Evolutionary conservation across 2,329 filamentous ascomycete genomes (phyloP), one percentile per base, ranked within the genome.

Genomic region (Sclerotinia subarctica): DNA sequence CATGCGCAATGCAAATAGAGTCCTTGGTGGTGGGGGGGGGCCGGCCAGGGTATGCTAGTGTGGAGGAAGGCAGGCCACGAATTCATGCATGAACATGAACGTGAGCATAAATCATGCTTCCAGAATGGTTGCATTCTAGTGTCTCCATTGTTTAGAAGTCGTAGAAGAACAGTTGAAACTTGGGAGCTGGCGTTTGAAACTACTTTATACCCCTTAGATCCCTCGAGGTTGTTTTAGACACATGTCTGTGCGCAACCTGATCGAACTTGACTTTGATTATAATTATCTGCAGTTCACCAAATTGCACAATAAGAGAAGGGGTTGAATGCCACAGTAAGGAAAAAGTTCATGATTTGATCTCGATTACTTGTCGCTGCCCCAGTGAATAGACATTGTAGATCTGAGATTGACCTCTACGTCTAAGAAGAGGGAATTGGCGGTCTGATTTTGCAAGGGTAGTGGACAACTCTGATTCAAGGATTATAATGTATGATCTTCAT

Each of bases 21-120:
- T 70, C 70, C 72, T 74, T 73, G 71, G 73, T 73, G 74, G 74
- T 72, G 74, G 74, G 70, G 72, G 73, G 69, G 17, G 71, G 66
- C n/a, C 66, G 59, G 68, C 73, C 74, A 73, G 74, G 75, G 68
- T 71, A 49, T 24, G 64, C 63, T 74, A 73, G 73, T 73, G 72
- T 73, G 72, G 72, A 74, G 73, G 72, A 71, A 69, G 68, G 64
- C 62, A 38, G 68, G 75, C 76, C 75, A 77, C 76, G 74, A 76
- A 75, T 75, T 75, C 76, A 76, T 77, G 76, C 76, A 77, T 77
- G 76, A 77, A 76, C 76, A 74, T 73, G 75, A 74, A 71, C 70
- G 65, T 60, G 64, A 67, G 58, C 35, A 69, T 72, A 70, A 70
- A 65, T 63, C 66, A 73, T 74, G 70, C 71, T 74, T 73, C 65